These are phyloP conservation scores for Arbutus unedo DNA, from an alignment of 148 eudicot genomes.

Conservation along the genomic window DNA sequence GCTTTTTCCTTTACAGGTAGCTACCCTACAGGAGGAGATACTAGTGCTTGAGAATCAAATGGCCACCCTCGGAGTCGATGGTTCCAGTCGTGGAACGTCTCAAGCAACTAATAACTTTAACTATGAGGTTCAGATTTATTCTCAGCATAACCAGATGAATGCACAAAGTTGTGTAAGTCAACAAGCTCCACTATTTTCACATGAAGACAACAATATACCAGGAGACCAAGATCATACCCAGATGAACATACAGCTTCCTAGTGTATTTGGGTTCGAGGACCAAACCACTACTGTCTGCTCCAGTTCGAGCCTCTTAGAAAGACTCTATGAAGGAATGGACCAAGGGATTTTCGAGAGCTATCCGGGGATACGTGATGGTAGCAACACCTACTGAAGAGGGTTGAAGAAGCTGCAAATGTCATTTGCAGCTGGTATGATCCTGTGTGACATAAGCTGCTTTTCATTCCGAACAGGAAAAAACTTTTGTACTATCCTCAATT, in stretches of 20 bases:
- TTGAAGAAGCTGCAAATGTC: neutral
- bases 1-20: constrained; percentile 40
- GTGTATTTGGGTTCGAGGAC: constrained; percentile 15
- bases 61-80: constrained; percentile 25
- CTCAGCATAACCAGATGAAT: constrained; percentile 15
- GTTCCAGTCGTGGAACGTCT: constrained; percentile 13
- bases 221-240: constrained; percentile 13
- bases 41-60: constrained; percentile 45
- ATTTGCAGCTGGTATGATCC: neutral
- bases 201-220: neutral
- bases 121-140: constrained; percentile 10
- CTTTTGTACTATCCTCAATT: constrained; percentile 2
- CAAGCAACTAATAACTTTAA: constrained; percentile 20
- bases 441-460: neutral
- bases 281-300: constrained; percentile 2
- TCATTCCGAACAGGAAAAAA: constrained; percentile 2
- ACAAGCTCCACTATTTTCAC: neutral
- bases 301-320: constrained; percentile 5
- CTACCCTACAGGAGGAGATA: constrained; percentile 65
- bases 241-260: constrained; percentile 12
- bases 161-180: neutral
- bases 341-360: constrained; percentile 6
- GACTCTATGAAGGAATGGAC: constrained; percentile 17
- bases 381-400: neutral
- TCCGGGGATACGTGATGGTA: constrained; percentile 5